phyloP scores from a whole-genome alignment of 495 filamentous ascomycete species.

The Penicillium ochrochloron region DNA sequence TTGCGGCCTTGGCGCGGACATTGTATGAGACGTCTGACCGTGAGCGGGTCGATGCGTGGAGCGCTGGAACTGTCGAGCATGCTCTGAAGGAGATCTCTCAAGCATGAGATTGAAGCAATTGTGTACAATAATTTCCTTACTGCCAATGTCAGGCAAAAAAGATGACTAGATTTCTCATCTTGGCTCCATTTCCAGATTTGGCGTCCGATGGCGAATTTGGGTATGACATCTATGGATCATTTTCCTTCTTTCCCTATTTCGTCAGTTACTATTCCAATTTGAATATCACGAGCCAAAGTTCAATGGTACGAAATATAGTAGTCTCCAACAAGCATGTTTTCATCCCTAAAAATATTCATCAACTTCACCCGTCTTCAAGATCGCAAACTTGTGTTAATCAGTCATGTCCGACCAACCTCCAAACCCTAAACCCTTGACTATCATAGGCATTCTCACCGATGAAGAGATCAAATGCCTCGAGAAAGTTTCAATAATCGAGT shows the following conservation, averaged over 20 bases:
- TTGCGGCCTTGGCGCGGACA: constrained; percentile 61
- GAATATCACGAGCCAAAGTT: too few species aligned
- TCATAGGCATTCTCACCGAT: background rate
- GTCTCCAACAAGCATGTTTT: background rate
- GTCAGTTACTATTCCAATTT: background rate
- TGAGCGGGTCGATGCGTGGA: constrained; percentile 70
- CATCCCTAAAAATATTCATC: background rate
- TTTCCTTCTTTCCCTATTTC: background rate
- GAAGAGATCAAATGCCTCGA: background rate
- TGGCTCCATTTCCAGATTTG: background rate
- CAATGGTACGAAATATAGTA: background rate
- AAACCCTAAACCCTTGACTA: background rate
- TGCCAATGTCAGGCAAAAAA: background rate
- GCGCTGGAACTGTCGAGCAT: constrained; percentile 50
- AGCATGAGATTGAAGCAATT: constrained; percentile 7
- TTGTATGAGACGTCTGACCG: constrained; percentile 75
- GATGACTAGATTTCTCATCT: background rate
- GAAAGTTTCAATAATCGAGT: background rate
- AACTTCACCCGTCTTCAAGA: background rate
- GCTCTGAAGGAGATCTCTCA: constrained; percentile 35
- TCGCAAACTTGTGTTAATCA: background rate
- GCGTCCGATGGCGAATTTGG: background rate
- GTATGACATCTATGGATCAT: background rate
- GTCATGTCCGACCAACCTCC: background rate
- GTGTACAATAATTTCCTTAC: constrained; percentile 14